Base-by-base conservation (phyloP, 1,139 yeast genomes). In the Yamadazyma siamensis region DNA sequence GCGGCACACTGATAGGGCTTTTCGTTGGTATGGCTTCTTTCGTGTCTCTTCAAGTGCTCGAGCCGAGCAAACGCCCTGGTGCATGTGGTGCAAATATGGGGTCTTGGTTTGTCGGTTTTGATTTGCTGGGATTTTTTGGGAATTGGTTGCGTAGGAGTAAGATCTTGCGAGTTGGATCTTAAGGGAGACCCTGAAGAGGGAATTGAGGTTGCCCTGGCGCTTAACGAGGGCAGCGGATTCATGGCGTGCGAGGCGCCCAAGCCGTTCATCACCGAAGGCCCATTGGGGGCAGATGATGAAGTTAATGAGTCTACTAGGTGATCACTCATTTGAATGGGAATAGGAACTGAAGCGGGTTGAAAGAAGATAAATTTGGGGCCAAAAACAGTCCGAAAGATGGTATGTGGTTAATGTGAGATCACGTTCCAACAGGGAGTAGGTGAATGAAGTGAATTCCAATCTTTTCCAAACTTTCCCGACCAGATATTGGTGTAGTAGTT, bases 41-140 rank as follows among this genome's bases (percentile, higher is more conserved):
- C 95, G 51, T 91, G 99, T 36, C 99, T 77, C 54, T 88, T 84
- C 47, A 91, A 71, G 57, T 91, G 99, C 58, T 91, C 98, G 35
- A 87, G 70, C 26, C 99, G 71, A 3, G 96, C 97, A 69, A 91
- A 91, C 2, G 96, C 95, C 40, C 98, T 71, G 1, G 96, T 87
- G 57, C 98, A 91, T n/a, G 86, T 85, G 5, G 80, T 68, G 54
- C 98, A 91, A 16, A 85, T 76, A 51, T 86, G 94, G 4, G 96
- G 95, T 37, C 97, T 67, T 6, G 97, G 97, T 54, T 87, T 87
- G 13, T 88, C 94, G 14, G 85, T 86, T 55, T 87, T 84, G 49
- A 85, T 82, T 41, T 80, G 74, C 32, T 86, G 80, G 7, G 94
- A 81, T 51, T 87, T 87, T 46, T 84, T 82, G 20, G 96, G 96